Evolutionary conservation across 129 eudicot species (phyloP).

Genomic region (Flaveria trinervia): DNA sequence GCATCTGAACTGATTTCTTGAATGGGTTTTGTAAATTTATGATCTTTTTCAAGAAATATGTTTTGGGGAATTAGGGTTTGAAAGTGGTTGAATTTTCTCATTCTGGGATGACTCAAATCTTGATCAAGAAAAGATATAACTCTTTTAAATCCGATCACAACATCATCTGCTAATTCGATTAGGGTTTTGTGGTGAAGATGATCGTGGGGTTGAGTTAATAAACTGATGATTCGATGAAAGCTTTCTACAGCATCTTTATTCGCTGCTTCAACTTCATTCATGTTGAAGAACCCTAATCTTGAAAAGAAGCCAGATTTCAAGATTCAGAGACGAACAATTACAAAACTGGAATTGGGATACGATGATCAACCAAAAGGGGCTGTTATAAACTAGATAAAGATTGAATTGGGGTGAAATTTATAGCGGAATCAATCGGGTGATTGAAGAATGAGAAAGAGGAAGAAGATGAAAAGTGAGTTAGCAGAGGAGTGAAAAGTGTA

Average conservation of each 20-base stretch:
- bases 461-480: background rate
- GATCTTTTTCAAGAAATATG: slow-evolving; percentile 50
- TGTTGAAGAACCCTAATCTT: slow-evolving; percentile 16
- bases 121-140: slow-evolving; percentile 70
- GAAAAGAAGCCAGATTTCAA: background rate
- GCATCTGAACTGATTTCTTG: slow-evolving; percentile 50
- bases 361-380: slow-evolving; percentile 19
- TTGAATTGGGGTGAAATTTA: background rate
- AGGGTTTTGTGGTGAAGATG: slow-evolving; percentile 60
- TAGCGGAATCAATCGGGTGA: background rate
- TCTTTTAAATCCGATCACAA: slow-evolving; percentile 65
- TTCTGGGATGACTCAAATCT: slow-evolving; percentile 73
- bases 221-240: slow-evolving; percentile 63
- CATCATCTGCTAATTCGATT: slow-evolving; percentile 63
- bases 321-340: background rate
- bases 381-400: slow-evolving; percentile 8
- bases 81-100: slow-evolving; percentile 44
- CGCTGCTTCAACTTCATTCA: slow-evolving; percentile 89
- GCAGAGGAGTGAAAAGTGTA: background rate
- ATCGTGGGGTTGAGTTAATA: slow-evolving; percentile 65
- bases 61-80: slow-evolving; percentile 51
- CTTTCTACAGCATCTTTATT: slow-evolving; percentile 89
- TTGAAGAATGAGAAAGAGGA: no score
- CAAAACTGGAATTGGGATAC: slow-evolving; percentile 17
- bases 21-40: slow-evolving; percentile 45